Conservation (phyloP, 495 filamentous ascomycete genomes). For the Penicillium antarcticum region DNA sequence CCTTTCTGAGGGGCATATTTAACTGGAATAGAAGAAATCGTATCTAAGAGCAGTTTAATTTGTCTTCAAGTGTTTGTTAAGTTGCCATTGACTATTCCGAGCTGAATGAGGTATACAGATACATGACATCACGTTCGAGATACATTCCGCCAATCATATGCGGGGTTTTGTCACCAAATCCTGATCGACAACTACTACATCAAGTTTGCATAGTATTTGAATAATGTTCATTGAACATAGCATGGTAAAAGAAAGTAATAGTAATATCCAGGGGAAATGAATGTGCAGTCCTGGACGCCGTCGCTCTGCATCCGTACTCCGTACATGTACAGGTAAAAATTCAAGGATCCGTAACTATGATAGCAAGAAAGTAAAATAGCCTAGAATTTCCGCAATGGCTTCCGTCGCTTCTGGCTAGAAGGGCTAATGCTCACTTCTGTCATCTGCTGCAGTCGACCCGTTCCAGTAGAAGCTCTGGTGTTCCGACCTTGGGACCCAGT, state of each 20-base stretch:
- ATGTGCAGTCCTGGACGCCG: conserved; percentile 6
- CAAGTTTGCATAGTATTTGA: not conserved
- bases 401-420: conserved; percentile 13
- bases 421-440: conserved; percentile 28
- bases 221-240: not conserved
- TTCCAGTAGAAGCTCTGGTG: conserved; percentile 20
- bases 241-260: not conserved
- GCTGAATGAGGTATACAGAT: conserved; percentile 1
- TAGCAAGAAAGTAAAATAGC: not conserved
- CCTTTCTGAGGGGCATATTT: not conserved
- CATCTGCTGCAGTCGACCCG: conserved; percentile 14
- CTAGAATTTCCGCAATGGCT: conserved; percentile 13
- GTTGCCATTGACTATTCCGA: too few relatives aligned
- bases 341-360: not conserved
- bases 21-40: not conserved
- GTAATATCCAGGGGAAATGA: not conserved
- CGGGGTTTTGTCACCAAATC: conserved; percentile 12
- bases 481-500: not conserved
- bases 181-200: not conserved
- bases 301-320: conserved; percentile 3
- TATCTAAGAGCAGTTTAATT: not conserved
- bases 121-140: conserved; percentile 12
- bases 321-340: not conserved
- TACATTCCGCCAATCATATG: conserved; percentile 10
- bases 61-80: too few relatives aligned